Conservation (phyloP, 1,284 basidiomycete genomes). For the Cutaneotrichosporon sp. region DNA sequence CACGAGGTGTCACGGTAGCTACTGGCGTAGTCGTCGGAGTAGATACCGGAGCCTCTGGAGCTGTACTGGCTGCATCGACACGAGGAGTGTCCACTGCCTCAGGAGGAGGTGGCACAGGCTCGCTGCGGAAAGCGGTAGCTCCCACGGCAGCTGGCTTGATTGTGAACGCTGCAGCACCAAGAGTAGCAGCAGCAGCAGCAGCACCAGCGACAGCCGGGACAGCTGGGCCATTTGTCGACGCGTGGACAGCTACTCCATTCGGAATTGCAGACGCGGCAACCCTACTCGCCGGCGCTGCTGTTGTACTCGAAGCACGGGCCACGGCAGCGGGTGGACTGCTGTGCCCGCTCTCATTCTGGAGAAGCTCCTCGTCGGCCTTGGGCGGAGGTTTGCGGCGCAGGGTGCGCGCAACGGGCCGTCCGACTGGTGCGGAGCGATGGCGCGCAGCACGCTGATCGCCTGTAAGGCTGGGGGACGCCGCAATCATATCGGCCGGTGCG, state of each 20-base stretch:
- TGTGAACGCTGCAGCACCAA: not conserved
- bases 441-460: not conserved
- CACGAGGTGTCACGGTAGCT: too few relatives aligned
- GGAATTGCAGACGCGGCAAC: not conserved
- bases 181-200: not conserved
- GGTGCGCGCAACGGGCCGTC: not conserved
- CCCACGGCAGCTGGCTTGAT: not conserved
- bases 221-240: not conserved
- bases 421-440: not conserved
- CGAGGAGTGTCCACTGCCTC: too few relatives aligned
- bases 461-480: not conserved
- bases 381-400: conserved; percentile 6
- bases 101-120: too few relatives aligned
- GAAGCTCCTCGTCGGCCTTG: conserved; percentile 1
- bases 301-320: not conserved
- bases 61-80: too few relatives aligned
- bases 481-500: not conserved
- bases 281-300: not conserved
- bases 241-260: too few relatives aligned
- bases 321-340: not conserved
- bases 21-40: too few relatives aligned
- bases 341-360: not conserved
- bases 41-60: too few relatives aligned
- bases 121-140: too few relatives aligned
- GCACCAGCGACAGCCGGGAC: not conserved